Conservation (phyloP, 441 rosid genomes). For the Jatropha multifida region DNA sequence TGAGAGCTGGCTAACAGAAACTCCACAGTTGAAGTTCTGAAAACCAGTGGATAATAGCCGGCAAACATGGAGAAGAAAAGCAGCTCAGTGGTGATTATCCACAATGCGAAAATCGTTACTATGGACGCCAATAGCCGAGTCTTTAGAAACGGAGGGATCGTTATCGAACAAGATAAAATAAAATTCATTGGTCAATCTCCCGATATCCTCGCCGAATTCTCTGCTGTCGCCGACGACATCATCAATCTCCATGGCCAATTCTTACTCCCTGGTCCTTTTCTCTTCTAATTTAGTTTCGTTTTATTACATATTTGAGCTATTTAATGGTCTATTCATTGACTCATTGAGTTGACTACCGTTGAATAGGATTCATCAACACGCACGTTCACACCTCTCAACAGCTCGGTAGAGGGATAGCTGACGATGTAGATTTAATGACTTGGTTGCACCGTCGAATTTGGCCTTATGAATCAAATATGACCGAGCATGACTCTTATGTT, state of each 20-base stretch:
- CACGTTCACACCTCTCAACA: conserved; percentile 78
- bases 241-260: conserved; percentile 55
- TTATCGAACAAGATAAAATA: conserved; percentile 45
- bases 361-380: conserved; percentile 59
- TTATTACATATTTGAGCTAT: not conserved
- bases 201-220: conserved; percentile 43
- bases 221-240: conserved; percentile 33
- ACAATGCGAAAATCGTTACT: conserved; percentile 52
- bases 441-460: conserved; percentile 69
- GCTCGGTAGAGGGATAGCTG: conserved; percentile 71
- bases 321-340: not conserved
- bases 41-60: too few species aligned
- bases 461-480: conserved; percentile 76
- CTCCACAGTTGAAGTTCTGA: too few species aligned
- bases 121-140: conserved; percentile 50
- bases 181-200: conserved; percentile 53
- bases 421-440: conserved; percentile 60
- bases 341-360: not conserved
- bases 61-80: conserved; percentile 28
- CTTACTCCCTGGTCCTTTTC: conserved; percentile 52
- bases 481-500: conserved; percentile 59
- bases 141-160: conserved; percentile 53
- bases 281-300: not conserved
- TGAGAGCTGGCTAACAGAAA: too few species aligned
- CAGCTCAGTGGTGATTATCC: conserved; percentile 36